These are phyloP conservation scores for Lupinus albus DNA, from an alignment of 306 rosid species.

Conservation along the genomic window DNA sequence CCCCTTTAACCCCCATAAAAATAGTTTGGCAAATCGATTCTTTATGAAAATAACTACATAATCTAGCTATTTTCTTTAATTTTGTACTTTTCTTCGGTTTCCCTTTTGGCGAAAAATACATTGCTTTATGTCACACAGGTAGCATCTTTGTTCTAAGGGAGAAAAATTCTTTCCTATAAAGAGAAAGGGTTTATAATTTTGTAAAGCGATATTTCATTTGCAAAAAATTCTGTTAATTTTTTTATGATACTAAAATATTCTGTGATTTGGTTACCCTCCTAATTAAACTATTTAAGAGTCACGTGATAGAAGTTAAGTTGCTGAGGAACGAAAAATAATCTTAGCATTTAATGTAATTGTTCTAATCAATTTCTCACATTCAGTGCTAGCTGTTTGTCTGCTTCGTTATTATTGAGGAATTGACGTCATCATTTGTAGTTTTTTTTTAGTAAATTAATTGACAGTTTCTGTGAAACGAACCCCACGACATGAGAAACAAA, in stretches of 20 bases:
- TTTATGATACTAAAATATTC: too few species aligned
- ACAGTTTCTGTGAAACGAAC: too few species aligned
- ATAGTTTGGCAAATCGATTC: slow-evolving; percentile 27
- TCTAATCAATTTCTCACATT: slow-evolving; percentile 1
- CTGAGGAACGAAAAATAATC: slow-evolving; percentile 33
- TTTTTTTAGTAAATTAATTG: too few species aligned
- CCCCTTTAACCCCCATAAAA: neutral
- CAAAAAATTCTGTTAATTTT: too few species aligned
- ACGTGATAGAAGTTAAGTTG: slow-evolving; percentile 46
- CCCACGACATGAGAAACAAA: too few species aligned
- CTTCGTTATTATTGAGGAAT: too few species aligned
- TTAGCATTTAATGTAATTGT: slow-evolving; percentile 15
- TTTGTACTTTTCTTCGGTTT: slow-evolving; percentile 34
- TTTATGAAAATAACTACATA: slow-evolving; percentile 4
- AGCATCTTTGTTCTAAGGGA: slow-evolving; percentile 30
- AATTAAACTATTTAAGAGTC: slow-evolving; percentile 36
- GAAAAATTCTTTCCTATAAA: slow-evolving; percentile 4
- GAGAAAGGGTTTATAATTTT: neutral
- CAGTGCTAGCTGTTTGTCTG: neutral
- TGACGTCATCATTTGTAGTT: slow-evolving; percentile 3
- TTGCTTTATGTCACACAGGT: slow-evolving; percentile 30
- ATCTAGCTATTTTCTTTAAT: slow-evolving; percentile 6
- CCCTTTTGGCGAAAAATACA: slow-evolving; percentile 35
- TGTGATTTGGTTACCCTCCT: too few species aligned
- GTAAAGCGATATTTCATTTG: too few species aligned